Base-by-base conservation (phyloP, 306 rosid genomes). In the Sphenostylis stenocarpa region DNA sequence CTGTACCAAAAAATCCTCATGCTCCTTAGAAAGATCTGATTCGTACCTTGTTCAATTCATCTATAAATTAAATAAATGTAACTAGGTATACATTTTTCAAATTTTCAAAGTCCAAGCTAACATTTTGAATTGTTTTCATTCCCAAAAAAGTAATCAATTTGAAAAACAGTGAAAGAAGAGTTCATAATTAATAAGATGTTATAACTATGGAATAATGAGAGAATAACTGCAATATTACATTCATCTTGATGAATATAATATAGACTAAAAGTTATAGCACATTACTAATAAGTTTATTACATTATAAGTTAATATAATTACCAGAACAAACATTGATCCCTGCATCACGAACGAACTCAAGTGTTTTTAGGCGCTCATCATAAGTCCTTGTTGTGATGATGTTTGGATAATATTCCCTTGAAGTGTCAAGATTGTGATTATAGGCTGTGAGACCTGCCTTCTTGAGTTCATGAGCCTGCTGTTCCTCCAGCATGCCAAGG, bases 391-490 rank as follows among this genome's bases (percentile, higher is more conserved):
- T 95, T 63, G 97, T 92, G 57, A 95, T 92, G 81, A 95, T 74
- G 76, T 95, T 95, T 31, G 98, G 93, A 86, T 95, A 95, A 80
- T 85, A 95, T 84, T 95, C 98, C 86, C 98, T 89, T 17, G 98
- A 95, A 24, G 98, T 92, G 81, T 95, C 98, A 49, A 95, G 97
- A 81, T 95, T 95, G 76, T 95, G 98, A 79, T 95, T 95, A 80
- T 95, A 95, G 63, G 98, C 98, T 43, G 98, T 95, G 69, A 95
- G 96, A 81, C 97, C 97, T 0, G 98, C 98, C 80, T 89, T 87
- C 79, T 92, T 95, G 69, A 95, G 98, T 77, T 92, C 93, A 36
- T 66, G 51, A 49, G 98, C 98, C 74, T 95, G 98, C 81, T 95
- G 91, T 79, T 90, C 85, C 91, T 95, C 98, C 51, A 95, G 73